Conservation (phyloP, 345 rosid genomes). For the Triadica sebifera region DNA sequence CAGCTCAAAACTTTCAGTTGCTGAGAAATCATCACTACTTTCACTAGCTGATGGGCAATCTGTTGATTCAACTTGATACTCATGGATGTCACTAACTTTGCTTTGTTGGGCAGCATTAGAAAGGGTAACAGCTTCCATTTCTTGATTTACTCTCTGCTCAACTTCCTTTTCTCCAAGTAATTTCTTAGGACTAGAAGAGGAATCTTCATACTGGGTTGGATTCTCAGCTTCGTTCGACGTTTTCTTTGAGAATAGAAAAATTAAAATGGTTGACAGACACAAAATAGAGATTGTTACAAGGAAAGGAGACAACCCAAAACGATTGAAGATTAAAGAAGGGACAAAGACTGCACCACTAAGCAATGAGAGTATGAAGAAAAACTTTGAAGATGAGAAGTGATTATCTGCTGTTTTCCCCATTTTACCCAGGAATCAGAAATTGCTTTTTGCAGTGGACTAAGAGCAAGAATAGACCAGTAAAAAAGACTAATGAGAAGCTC, state of each 20-base stretch:
- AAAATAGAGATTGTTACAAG: constrained; percentile 39
- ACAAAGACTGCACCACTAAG: constrained; percentile 26
- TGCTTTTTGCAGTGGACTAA: constrained; percentile 3
- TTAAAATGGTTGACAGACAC: constrained; percentile 38
- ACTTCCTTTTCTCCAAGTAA: constrained; percentile 6
- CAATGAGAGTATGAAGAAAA: constrained; percentile 26
- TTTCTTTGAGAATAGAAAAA: constrained; percentile 26
- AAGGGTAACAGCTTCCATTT: constrained; percentile 9
- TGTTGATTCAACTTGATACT: constrained; percentile 25
- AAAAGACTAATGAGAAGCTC: constrained; percentile 14
- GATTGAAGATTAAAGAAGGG: constrained; percentile 29
- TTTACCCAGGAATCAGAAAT: constrained; percentile 21
- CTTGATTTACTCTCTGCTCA: constrained; percentile 18
- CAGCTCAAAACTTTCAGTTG: constrained; percentile 29
- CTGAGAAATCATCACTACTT: constrained; percentile 26
- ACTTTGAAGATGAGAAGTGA: constrained; percentile 24
- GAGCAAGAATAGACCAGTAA: constrained; percentile 3
- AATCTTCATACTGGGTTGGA: constrained; percentile 19
- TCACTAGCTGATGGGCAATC: constrained; percentile 39
- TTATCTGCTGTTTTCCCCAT: constrained; percentile 31
- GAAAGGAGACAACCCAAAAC: constrained; percentile 25
- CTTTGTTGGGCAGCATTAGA: constrained; percentile 20
- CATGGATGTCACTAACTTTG: constrained; percentile 18
- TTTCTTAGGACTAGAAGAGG: constrained; percentile 4
- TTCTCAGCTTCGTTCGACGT: constrained; percentile 12